phyloP scores from a whole-genome alignment of 208 protist species.

The Trypanosoma vivax region DNA sequence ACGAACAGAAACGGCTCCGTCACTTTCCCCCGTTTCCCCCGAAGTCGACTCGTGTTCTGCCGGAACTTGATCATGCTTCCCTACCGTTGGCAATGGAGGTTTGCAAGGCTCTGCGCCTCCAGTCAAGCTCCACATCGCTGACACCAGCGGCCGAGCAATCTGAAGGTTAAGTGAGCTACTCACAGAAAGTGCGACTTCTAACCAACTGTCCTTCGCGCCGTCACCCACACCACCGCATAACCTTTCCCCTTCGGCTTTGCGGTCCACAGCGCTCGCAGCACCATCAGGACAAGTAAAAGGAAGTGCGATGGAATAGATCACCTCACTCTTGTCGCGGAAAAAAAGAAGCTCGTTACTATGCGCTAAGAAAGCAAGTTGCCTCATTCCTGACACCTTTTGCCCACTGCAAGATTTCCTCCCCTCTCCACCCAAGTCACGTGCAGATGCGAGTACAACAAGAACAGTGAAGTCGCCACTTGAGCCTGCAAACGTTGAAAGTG shows the following conservation, averaged over 20 bases:
- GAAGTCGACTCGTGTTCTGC: background rate
- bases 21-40: background rate
- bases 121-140: slow-evolving; percentile 15
- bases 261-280: background rate
- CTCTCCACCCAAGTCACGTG: too few species aligned
- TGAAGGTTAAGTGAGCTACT: slow-evolving; percentile 6
- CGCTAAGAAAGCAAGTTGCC: slow-evolving; percentile 16
- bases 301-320: slow-evolving; percentile 33
- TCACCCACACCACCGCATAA: background rate
- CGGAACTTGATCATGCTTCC: background rate
- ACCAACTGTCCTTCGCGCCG: background rate
- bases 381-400: background rate
- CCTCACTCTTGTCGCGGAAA: slow-evolving; percentile 18
- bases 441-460: slow-evolving; percentile 17
- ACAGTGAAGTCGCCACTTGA: slow-evolving; percentile 19
- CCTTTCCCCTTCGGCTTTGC: background rate
- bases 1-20: background rate
- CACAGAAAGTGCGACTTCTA: background rate
- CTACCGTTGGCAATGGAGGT: slow-evolving; percentile 3
- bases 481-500: slow-evolving; percentile 8
- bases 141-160: slow-evolving; percentile 25
- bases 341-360: slow-evolving; percentile 33
- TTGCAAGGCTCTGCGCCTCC: slow-evolving; percentile 12
- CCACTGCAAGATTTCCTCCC: too few species aligned
- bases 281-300: slow-evolving; percentile 20